Evolutionary conservation across 768 basidiomycete genomes (phyloP), one percentile per base, ranked within the genome.

Genomic region (Rhizopogon vinicolor): DNA sequence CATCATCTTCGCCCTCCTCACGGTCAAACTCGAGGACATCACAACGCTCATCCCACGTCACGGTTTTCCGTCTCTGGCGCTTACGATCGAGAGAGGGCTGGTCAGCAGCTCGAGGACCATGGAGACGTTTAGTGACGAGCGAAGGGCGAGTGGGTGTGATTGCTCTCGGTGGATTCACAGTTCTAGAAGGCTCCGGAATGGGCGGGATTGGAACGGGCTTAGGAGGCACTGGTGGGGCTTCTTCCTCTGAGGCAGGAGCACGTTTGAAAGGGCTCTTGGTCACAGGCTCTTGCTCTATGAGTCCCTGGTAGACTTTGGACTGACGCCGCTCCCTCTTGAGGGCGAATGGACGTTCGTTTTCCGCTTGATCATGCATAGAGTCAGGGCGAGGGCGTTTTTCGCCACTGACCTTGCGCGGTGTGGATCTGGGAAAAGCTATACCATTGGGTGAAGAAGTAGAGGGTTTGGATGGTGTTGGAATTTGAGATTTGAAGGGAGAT

Each of bases 21-120:
- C 78, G 72, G 54, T 89, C 86, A 65, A 90, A 91, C 64, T 92
- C 90, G 31, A 92, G 69, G 10, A 94, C 90, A 58, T 93, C 91
- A 60, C 87, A 89, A 10, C 83, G 78, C 58, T 89, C 86, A 65
- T 86, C 80, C 55, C 89, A 94, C 1, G 83, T 88, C 28, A 94
- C 92, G 0, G 83, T 91, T 68, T 91, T 93, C 58, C 87, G 70
- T 29, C 82, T 77, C 61, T 82, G 80, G 19, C 82, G 77, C 62
- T 64, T 77, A 31, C 66, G 61, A 44, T 65, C 62, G 55, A 64
- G 51, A 5, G 59, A 58, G 4, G 59, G 54, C 1, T 73, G 71
- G 49, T 75, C 76, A 52, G 77, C 82, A 3, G 80, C 71, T 31
- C 91, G 85, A 5, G 91, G 91, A 2, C 91, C 91, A 61, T 87